Conservation (phyloP, 1,139 yeast species). For the Debaryomyces fabryi region DNA sequence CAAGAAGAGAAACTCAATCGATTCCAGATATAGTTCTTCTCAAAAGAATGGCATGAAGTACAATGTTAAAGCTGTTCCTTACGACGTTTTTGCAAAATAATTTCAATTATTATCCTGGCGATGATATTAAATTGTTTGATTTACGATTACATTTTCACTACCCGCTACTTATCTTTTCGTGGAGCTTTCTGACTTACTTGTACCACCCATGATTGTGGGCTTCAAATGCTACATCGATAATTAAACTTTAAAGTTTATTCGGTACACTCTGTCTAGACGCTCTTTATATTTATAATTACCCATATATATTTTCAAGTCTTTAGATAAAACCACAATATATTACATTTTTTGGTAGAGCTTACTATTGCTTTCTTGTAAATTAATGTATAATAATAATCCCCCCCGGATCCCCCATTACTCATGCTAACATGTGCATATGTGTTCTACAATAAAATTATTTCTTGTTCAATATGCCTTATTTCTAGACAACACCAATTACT, state of each 20-base stretch:
- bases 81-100: conserved; percentile 26
- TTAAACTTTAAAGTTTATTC: neutral
- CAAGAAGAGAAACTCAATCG: conserved; percentile 20
- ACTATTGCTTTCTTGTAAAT: too few species aligned
- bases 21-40: conserved; percentile 21
- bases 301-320: neutral
- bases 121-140: conserved; percentile 10
- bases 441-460: too few species aligned
- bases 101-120: conserved; percentile 5
- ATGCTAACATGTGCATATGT: too few species aligned
- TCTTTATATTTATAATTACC: conserved; percentile 2
- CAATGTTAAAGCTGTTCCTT: conserved; percentile 33
- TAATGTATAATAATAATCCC: too few species aligned
- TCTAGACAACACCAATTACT: too few species aligned
- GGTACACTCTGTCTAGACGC: neutral
- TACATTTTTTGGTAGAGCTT: too few species aligned
- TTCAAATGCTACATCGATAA: conserved; percentile 7
- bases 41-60: conserved; percentile 31
- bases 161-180: neutral
- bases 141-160: neutral
- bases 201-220: conserved; percentile 8
- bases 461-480: too few species aligned
- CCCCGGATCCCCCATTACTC: too few species aligned
- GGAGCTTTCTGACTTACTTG: neutral
- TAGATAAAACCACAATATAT: neutral